Percentiles rank a stretch among this genome's conserved stretches.
Conservation (phyloP, 345 rosid species). For the Eutrema japonicum region DNA sequence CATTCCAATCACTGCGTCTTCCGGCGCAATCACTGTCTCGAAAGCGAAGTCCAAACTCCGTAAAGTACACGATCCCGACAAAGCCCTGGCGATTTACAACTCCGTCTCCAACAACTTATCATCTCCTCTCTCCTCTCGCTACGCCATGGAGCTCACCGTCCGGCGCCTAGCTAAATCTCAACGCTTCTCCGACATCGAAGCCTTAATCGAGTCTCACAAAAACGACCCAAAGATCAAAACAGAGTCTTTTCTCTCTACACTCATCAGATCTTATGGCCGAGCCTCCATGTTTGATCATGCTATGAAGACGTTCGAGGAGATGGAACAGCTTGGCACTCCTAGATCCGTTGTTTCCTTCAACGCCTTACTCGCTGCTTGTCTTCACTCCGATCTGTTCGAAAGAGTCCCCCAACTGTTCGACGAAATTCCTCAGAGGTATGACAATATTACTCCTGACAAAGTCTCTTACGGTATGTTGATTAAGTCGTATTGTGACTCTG, state of each 20-base stretch:
- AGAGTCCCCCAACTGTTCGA: conserved; percentile 62
- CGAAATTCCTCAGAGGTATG: conserved; percentile 55
- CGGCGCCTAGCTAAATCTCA: conserved; percentile 74
- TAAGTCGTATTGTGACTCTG: conserved; percentile 71
- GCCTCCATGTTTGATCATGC: conserved; percentile 75
- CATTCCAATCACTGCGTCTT: conserved; percentile 8
- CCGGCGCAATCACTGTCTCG: conserved; percentile 58
- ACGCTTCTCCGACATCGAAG: conserved; percentile 67
- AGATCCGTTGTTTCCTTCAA: conserved; percentile 67
- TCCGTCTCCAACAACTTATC: conserved; percentile 51
- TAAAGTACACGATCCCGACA: conserved; percentile 69
- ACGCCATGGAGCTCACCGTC: conserved; percentile 70
- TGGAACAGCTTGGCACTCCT: conserved; percentile 65
- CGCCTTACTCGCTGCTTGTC: conserved; percentile 61
- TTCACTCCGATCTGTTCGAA: conserved; percentile 47
- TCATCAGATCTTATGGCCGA: conserved; percentile 76
- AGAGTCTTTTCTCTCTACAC: conserved; percentile 63
- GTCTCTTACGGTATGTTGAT: conserved; percentile 72
- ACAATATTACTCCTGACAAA: conserved; percentile 53
- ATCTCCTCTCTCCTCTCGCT: conserved; percentile 65
- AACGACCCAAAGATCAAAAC: conserved; percentile 56
- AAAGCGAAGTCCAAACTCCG: conserved; percentile 72
- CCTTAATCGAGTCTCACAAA: conserved; percentile 71
- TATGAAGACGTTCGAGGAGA: conserved; percentile 54
- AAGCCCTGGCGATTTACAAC: conserved; percentile 69